Evolutionary conservation across 2,329 filamentous ascomycete genomes (phyloP), one percentile per base, ranked within the genome.

Genomic region (Ceratocystis variospora): DNA sequence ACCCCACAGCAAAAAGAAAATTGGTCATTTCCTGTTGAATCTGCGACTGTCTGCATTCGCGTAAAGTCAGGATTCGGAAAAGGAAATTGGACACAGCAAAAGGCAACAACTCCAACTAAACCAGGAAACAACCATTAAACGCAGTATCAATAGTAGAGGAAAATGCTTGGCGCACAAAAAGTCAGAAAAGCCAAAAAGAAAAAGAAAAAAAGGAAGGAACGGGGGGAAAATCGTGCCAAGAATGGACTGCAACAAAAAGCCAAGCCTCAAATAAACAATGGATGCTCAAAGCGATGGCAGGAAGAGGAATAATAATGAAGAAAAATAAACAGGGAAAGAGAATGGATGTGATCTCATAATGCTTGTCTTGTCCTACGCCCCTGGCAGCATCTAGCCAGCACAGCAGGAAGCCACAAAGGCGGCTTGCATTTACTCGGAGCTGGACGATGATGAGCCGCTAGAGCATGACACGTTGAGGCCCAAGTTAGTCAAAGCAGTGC

Each of bases 401-500:
- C 6, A 15, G 19, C 33, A 46, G 55, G 22, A 59, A 46, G 44
- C 44, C 6, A 25, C n/a, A 62, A 17, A 44, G 6, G 57, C 17
- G 15, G 0, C 28, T 31, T 25, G 28, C 17, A 55, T 50, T 53
- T 25, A 25, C 19, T 62, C 45, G 10, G 37, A 62, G 37, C 22
- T 45, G 28, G 59, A 63, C 31, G 65, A 62, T 28, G 65, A 55
- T 15, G 65, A 59, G n/a, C 31, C 15, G 61, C 62, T 62, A 3
- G 62, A 41, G 50, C 67, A 68, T 7, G 55, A 46, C 41, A 76
- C 65, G n/a, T 68, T 70, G 46, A 75, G 65, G 46, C 69, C 69
- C 31, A 77, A 68, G 15, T 71, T 71, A 69, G 75, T 71, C 57
- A 83, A 71, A 8, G 80, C 78, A 15, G 73, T 69, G 46, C 75